Evolutionary conservation across 176 grass and related monocot genomes (phyloP).

Genomic region (Areca catechu): DNA sequence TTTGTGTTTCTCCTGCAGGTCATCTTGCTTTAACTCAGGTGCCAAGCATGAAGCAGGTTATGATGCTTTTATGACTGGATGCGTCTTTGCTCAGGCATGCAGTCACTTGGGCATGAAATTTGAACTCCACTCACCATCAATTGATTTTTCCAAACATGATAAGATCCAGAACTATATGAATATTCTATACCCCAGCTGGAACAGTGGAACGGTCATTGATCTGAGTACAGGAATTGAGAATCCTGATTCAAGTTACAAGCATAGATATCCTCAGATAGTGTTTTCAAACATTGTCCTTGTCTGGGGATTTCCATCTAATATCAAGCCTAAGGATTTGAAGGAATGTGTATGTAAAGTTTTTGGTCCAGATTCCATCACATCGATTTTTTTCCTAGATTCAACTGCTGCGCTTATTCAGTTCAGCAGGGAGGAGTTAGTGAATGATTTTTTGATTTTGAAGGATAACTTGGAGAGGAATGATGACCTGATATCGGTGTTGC

Average conservation of each 20-base stretch:
- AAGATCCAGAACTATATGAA: conserved; percentile 61
- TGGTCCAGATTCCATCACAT: conserved; percentile 41
- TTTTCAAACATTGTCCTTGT: conserved; percentile 59
- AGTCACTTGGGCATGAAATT: conserved; percentile 58
- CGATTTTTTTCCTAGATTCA: conserved; percentile 62
- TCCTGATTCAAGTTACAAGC: conserved; percentile 49
- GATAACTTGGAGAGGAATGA: conserved; percentile 44
- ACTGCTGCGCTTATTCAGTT: conserved; percentile 75
- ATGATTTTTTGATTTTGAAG: conserved; percentile 72
- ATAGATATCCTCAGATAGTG: conserved; percentile 32
- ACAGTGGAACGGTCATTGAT: conserved; percentile 78
- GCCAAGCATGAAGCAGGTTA: conserved; percentile 91
- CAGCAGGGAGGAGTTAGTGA: conserved; percentile 49
- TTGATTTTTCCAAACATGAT: conserved; percentile 39
- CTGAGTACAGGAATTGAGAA: conserved; percentile 61
- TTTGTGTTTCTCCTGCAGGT: conserved; percentile 38
- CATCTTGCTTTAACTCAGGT: conserved; percentile 76
- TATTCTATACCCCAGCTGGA: conserved; percentile 54
- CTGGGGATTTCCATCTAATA: conserved; percentile 62
- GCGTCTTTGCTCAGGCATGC: conserved; percentile 72
- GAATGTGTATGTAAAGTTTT: conserved; percentile 67
- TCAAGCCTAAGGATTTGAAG: conserved; percentile 66
- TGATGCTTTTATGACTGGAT: conserved; percentile 97
- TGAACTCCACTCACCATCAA: conserved; percentile 33
- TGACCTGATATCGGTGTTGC: conserved; percentile 57